Conservation (phyloP, 2,329 filamentous ascomycete species). For the Arthrinium puccinioides region DNA sequence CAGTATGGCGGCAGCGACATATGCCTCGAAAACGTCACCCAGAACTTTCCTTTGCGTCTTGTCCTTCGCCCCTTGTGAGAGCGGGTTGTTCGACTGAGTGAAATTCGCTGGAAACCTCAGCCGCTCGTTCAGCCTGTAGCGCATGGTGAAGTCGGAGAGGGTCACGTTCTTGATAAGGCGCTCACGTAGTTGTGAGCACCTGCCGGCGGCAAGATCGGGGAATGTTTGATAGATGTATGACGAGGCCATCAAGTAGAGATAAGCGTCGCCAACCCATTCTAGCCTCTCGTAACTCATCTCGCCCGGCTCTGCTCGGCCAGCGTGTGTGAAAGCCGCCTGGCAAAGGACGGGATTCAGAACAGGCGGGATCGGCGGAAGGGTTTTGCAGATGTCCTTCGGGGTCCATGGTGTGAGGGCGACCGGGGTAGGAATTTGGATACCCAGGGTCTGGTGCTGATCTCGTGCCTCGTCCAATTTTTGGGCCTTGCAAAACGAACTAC, state of each 20-base stretch:
- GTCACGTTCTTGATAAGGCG: slow-evolving; percentile 74
- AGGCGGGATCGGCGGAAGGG: slow-evolving; percentile 51
- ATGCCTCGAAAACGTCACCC: slow-evolving; percentile 87
- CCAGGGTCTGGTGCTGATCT: slow-evolving; percentile 5
- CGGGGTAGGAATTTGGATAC: slow-evolving; percentile 14
- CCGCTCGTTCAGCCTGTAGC: slow-evolving; percentile 63
- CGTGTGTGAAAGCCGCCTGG: slow-evolving; percentile 60
- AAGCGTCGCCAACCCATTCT: slow-evolving; percentile 85
- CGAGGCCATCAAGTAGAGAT: slow-evolving; percentile 70
- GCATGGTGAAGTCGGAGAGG: slow-evolving; percentile 58
- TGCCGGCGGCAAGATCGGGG: slow-evolving; percentile 55
- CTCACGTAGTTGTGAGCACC: slow-evolving; percentile 71
- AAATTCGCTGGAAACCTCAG: slow-evolving; percentile 49
- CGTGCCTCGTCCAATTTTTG: slow-evolving; percentile 12
- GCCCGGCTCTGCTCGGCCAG: slow-evolving; percentile 32
- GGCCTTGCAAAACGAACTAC: slow-evolving; percentile 12
- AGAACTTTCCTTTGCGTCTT: slow-evolving; percentile 64
- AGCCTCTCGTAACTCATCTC: slow-evolving; percentile 67
- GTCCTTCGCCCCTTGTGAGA: slow-evolving; percentile 31
- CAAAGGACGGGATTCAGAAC: slow-evolving; percentile 54
- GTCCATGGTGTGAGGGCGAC: slow-evolving; percentile 39
- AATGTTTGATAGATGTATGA: slow-evolving; percentile 71
- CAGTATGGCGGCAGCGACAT: slow-evolving; percentile 71
- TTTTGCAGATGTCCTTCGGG: slow-evolving; percentile 37
- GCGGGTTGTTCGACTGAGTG: slow-evolving; percentile 22